Percentiles rank a stretch among this genome's conserved stretches.
Evolutionary conservation across 352 stramenopile species (phyloP).

Genomic region (Pythium pyrilobum): DNA sequence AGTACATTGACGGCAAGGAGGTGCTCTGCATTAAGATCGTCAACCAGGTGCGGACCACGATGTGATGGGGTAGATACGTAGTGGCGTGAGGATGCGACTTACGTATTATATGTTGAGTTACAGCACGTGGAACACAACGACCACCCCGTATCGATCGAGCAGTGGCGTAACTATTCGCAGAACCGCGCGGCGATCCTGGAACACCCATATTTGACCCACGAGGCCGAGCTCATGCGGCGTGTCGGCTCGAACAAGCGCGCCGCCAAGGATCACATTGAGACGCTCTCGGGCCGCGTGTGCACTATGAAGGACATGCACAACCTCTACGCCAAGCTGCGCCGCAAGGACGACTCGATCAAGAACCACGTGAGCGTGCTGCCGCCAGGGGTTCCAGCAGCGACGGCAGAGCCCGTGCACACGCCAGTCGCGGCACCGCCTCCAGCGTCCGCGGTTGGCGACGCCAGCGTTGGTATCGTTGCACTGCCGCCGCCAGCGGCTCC

Average conservation of each 20-base stretch:
- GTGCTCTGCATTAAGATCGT: conserved; percentile 62
- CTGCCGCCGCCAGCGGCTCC: too few relatives aligned
- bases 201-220: conserved; percentile 63
- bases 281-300: conserved; percentile 56
- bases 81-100: neutral
- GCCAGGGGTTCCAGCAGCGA: conserved; percentile 11
- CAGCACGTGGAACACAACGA: conserved; percentile 62
- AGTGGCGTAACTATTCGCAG: conserved; percentile 78
- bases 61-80: too few relatives aligned
- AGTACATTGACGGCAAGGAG: conserved; percentile 42
- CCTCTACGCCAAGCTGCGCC: conserved; percentile 54
- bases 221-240: conserved; percentile 66
- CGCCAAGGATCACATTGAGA: conserved; percentile 56
- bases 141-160: conserved; percentile 53
- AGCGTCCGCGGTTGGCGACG: neutral
- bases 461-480: neutral
- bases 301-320: conserved; percentile 85
- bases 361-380: conserved; percentile 34
- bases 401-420: neutral
- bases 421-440: neutral
- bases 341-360: conserved; percentile 51
- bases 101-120: neutral
- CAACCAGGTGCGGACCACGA: conserved; percentile 23
- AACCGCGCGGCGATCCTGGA: conserved; percentile 66
- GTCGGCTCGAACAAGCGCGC: conserved; percentile 66